phyloP scores from a whole-genome alignment of 2,329 filamentous ascomycete genomes.

The Zasmidium angulare region DNA sequence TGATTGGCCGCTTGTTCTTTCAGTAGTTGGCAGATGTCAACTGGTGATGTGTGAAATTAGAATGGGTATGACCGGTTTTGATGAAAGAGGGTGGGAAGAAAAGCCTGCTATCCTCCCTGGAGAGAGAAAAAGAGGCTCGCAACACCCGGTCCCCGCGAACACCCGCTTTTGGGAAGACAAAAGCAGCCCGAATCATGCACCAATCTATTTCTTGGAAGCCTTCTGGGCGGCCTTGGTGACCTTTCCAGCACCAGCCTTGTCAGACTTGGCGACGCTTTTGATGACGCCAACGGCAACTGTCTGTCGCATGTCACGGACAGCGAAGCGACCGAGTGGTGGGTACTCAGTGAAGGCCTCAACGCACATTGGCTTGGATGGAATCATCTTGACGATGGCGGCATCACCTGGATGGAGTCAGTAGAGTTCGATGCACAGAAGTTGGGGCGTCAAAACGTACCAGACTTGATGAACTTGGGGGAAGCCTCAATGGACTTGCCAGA shows the following conservation, averaged over 20 bases:
- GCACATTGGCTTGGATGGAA: slow-evolving; percentile 99
- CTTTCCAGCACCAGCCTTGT: slow-evolving; percentile 49
- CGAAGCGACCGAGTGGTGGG: slow-evolving; percentile 99
- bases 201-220: slow-evolving; percentile 40
- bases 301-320: slow-evolving; percentile 93
- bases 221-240: slow-evolving; percentile 49
- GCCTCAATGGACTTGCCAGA: slow-evolving; percentile 95
- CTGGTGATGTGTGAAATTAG: slow-evolving; percentile 17
- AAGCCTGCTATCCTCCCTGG: slow-evolving; percentile 16
- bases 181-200: slow-evolving; percentile 15
- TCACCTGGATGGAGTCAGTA: slow-evolving; percentile 53
- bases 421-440: not conserved
- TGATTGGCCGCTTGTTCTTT: slow-evolving; percentile 23
- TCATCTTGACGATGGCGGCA: slow-evolving; percentile 99
- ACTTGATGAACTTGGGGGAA: slow-evolving; percentile 99
- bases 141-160: slow-evolving; percentile 21
- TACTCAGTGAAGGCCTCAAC: slow-evolving; percentile 99
- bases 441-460: slow-evolving; percentile 53
- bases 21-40: slow-evolving; percentile 18
- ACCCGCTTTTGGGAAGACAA: slow-evolving; percentile 22
- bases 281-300: slow-evolving; percentile 66
- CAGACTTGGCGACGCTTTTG: slow-evolving; percentile 43
- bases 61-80: slow-evolving; percentile 21
- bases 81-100: slow-evolving; percentile 17
- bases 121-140: slow-evolving; percentile 15